These are phyloP conservation scores for Elaeagnus macrophylla DNA, from an alignment of 306 rosid genomes.

Conservation along the genomic window DNA sequence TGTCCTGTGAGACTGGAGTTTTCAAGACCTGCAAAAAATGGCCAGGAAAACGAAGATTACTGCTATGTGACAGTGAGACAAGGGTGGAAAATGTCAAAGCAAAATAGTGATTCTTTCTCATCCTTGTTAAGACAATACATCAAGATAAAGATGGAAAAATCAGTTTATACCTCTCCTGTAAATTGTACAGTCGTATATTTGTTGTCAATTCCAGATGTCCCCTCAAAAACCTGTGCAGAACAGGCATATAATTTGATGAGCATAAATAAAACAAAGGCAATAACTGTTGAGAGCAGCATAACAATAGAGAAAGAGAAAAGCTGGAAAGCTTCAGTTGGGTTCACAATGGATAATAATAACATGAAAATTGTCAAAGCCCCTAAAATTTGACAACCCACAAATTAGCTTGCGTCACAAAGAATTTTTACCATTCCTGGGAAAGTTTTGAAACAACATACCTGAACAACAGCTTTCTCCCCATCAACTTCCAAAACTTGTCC, in stretches of 20 bases:
- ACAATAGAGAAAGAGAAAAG: constrained; percentile 1
- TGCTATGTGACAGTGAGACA: constrained; percentile 2
- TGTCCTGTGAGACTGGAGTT: constrained; percentile 96
- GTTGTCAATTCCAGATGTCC: constrained; percentile 99
- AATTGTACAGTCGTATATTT: constrained; percentile 95
- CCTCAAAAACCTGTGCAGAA: constrained; percentile 80
- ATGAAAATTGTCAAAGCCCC: neutral
- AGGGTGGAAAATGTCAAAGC: constrained; percentile 8
- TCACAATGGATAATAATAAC: neutral
- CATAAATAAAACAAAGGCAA: constrained; percentile 2
- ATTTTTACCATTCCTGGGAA: neutral
- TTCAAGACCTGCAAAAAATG: constrained; percentile 65
- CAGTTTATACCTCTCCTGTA: constrained; percentile 83
- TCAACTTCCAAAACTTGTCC: constrained; percentile 99
- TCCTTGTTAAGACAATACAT: neutral
- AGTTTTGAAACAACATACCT: constrained; percentile 38
- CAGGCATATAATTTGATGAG: constrained; percentile 5
- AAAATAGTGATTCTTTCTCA: neutral
- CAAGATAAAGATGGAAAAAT: constrained; percentile 14
- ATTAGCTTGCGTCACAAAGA: neutral
- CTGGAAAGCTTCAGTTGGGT: neutral
- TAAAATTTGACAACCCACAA: neutral
- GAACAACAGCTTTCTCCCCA: constrained; percentile 97
- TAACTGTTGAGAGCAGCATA: constrained; percentile 12
- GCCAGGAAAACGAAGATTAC: constrained; percentile 16